Conservation (phyloP, 345 rosid species). For the Citrus medica region DNA sequence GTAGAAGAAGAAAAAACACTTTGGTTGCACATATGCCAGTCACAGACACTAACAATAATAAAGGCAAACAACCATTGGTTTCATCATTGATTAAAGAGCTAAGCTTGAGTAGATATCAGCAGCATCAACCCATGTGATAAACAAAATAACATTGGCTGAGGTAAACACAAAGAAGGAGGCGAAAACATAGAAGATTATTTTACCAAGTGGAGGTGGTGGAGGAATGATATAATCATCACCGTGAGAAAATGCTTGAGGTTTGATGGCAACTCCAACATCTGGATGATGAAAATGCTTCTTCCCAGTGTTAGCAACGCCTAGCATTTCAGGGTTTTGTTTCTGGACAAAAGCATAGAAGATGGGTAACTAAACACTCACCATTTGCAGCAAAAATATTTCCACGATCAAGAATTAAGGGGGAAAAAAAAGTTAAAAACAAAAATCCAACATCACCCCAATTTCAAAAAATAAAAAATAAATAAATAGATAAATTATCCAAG, state of each 20-base stretch:
- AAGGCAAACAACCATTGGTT: neutral
- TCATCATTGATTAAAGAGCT: neutral
- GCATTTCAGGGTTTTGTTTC: constrained; percentile 18
- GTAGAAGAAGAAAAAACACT: neutral
- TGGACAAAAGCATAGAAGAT: constrained; percentile 20
- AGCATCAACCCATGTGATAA: neutral
- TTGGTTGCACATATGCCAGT: neutral
- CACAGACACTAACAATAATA: neutral
- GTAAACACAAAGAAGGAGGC: neutral
- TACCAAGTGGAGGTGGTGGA: constrained; percentile 64
- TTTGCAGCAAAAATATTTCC: neutral
- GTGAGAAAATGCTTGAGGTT: constrained; percentile 9
- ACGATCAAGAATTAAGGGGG: neutral
- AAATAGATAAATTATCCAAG: too few species aligned
- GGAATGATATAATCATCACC: constrained; percentile 38
- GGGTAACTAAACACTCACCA: neutral
- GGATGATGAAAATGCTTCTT: constrained; percentile 12
- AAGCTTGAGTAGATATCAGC: neutral
- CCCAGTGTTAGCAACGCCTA: constrained; percentile 10
- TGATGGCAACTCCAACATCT: constrained; percentile 11
- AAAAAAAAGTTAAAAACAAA: neutral
- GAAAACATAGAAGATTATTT: constrained; percentile 12
- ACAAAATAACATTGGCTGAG: neutral
- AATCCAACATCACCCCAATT: neutral
- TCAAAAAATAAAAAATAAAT: neutral